A percentile compares a stretch with the other conserved stretches of the same genome.
Conservation (phyloP, 225 moss, liverwort and hornwort genomes). For the Pseudisothecium myosuroides region DNA sequence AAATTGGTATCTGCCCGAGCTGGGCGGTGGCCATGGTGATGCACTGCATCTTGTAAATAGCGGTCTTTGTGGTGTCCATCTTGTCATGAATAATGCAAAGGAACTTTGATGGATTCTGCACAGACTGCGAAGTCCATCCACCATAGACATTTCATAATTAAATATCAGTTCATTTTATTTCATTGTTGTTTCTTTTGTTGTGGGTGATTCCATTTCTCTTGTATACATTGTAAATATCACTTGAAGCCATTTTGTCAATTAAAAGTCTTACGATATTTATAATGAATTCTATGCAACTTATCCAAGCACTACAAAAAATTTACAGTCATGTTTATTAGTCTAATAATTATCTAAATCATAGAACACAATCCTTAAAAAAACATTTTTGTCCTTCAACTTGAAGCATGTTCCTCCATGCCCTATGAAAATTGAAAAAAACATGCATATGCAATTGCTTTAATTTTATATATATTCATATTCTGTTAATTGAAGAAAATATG, state of each 20-base stretch:
- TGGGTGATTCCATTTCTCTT: background rate
- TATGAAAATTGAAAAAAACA: background rate
- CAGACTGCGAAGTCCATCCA: no score
- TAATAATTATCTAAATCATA: background rate
- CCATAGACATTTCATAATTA: no score
- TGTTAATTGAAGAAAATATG: background rate
- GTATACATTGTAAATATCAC: slow-evolving; percentile 1
- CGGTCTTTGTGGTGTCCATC: no score
- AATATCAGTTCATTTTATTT: no score
- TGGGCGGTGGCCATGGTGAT: no score
- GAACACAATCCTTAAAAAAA: no score
- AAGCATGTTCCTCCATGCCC: background rate
- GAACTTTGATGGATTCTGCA: no score
- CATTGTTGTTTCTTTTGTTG: background rate
- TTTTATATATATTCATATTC: background rate
- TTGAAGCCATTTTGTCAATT: background rate
- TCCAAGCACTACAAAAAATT: background rate
- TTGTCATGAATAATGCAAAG: no score
- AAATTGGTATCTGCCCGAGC: no score
- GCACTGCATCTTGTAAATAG: no score
- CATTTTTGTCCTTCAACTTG: no score
- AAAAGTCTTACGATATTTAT: background rate
- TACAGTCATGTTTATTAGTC: background rate
- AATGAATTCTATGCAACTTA: background rate
- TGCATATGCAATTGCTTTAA: accelerated